phyloP scores from a whole-genome alignment of 306 rosid genomes.

The Geum urbanum region DNA sequence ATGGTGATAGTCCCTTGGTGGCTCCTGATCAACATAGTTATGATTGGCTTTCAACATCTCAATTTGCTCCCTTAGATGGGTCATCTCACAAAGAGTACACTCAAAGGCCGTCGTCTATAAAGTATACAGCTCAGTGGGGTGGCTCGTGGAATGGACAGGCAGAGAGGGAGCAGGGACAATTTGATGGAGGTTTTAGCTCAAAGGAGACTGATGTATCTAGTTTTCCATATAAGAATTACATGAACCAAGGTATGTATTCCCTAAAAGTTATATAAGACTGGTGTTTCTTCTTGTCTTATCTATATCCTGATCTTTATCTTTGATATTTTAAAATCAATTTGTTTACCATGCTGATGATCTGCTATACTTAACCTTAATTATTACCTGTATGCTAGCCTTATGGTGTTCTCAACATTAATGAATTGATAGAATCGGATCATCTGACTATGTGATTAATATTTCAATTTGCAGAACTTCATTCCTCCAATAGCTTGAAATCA shows the following conservation, averaged over 20 bases:
- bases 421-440: background rate
- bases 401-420: background rate
- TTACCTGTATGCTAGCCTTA: background rate
- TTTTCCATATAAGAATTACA: slow-evolving; percentile 30
- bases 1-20: slow-evolving; percentile 29
- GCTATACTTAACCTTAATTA: no score
- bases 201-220: slow-evolving; percentile 29
- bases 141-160: slow-evolving; percentile 40
- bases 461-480: slow-evolving; percentile 40
- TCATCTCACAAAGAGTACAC: slow-evolving; percentile 32
- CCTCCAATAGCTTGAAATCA: slow-evolving; percentile 29
- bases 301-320: background rate
- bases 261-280: background rate
- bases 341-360: background rate
- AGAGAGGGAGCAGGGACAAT: slow-evolving; percentile 38
- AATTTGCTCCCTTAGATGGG: slow-evolving; percentile 29
- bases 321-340: background rate
- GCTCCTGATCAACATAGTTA: slow-evolving; percentile 33
- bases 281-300: background rate
- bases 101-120: slow-evolving; percentile 31
- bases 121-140: slow-evolving; percentile 30
- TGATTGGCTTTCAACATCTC: slow-evolving; percentile 43
- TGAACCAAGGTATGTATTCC: slow-evolving; percentile 44
- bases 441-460: slow-evolving; percentile 2
- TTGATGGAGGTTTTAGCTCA: slow-evolving; percentile 36